Evolutionary conservation across 2,329 filamentous ascomycete species (phyloP).

Genomic region (Laburnicola sp.): DNA sequence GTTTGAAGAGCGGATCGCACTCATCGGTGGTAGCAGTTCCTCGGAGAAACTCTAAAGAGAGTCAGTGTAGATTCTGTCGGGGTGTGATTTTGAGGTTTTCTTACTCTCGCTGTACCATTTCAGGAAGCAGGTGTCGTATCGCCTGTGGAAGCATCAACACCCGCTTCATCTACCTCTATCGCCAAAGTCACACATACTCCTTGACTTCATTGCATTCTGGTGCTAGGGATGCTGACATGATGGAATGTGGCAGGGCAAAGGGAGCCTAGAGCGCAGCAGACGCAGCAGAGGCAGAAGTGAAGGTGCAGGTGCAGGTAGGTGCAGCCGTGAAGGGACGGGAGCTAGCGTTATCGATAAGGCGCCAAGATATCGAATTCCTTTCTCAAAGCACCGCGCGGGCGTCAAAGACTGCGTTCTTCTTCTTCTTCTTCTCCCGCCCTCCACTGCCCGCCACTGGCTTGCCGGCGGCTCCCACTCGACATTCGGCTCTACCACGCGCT

Average conservation of each 20-base stretch:
- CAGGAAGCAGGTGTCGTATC: conserved; percentile 95
- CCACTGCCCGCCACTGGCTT: conserved; percentile 5
- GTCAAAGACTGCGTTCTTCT: conserved; percentile 5
- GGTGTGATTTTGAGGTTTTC: conserved; percentile 34
- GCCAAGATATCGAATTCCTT: conserved; percentile 26
- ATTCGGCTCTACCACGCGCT: not conserved
- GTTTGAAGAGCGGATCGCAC: conserved; percentile 80
- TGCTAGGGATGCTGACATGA: conserved; percentile 91
- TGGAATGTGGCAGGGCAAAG: conserved; percentile 6
- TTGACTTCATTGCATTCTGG: conserved; percentile 95
- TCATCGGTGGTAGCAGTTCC: conserved; percentile 83
- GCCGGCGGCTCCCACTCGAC: conserved; percentile 6
- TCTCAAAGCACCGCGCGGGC: conserved; percentile 9
- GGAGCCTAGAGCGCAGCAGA: conserved; percentile 2
- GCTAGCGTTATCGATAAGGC: conserved; percentile 40
- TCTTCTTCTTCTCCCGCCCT: conserved; percentile 2
- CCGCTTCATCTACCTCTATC: not conserved
- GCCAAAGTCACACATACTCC: conserved; percentile 64
- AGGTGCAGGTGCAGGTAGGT: conserved; percentile 20
- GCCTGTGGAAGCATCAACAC: conserved; percentile 55
- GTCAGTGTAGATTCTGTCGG: not conserved
- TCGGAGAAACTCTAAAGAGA: conserved; percentile 73
- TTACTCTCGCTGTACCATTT: conserved; percentile 99
- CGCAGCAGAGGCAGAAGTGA: too few relatives aligned
- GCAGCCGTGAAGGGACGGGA: too few relatives aligned